Conservation (phyloP, 768 basidiomycete genomes). For the Vararia minispora region DNA sequence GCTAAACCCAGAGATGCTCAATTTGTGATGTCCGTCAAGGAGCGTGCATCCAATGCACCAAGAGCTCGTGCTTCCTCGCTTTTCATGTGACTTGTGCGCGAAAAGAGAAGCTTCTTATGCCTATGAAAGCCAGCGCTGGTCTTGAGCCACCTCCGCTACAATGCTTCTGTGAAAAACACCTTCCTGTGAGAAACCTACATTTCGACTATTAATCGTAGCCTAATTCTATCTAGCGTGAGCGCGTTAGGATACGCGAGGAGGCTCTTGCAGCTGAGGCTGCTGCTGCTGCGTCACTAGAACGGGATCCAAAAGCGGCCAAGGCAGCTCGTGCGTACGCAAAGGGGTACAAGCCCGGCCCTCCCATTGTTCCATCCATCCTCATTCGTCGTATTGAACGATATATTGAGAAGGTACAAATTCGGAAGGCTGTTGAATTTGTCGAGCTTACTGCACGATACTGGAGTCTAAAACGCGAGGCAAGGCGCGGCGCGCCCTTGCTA, state of each 20-base stretch:
- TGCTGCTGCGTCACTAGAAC: slow-evolving; percentile 27
- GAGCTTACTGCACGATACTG: slow-evolving; percentile 81
- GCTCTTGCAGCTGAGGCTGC: slow-evolving; percentile 43
- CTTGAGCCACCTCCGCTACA: slow-evolving; percentile 63
- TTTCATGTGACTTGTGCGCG: slow-evolving; percentile 95
- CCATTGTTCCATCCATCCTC: slow-evolving; percentile 79
- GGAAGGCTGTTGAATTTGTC: slow-evolving; percentile 72
- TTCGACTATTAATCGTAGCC: neutral
- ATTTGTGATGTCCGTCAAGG: slow-evolving; percentile 53
- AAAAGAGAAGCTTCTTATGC: slow-evolving; percentile 71
- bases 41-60: slow-evolving; percentile 94
- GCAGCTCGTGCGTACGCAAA: slow-evolving; percentile 86
- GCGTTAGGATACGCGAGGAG: slow-evolving; percentile 47
- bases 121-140: slow-evolving; percentile 77
- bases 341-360: slow-evolving; percentile 86
- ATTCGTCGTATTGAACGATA: slow-evolving; percentile 73
- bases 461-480: slow-evolving; percentile 92
- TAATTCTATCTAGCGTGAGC: slow-evolving; percentile 43
- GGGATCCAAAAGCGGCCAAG: slow-evolving; percentile 45
- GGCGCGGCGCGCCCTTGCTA: slow-evolving; percentile 86
- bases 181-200: slow-evolving; percentile 49
- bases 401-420: slow-evolving; percentile 51
- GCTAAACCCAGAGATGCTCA: slow-evolving; percentile 40
- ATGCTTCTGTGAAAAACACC: slow-evolving; percentile 84
- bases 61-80: slow-evolving; percentile 80